Percentiles rank a stretch among this genome's conserved stretches.
phyloP scores from a whole-genome alignment of 2,329 filamentous ascomycete species.

The Drechslera avenae region DNA sequence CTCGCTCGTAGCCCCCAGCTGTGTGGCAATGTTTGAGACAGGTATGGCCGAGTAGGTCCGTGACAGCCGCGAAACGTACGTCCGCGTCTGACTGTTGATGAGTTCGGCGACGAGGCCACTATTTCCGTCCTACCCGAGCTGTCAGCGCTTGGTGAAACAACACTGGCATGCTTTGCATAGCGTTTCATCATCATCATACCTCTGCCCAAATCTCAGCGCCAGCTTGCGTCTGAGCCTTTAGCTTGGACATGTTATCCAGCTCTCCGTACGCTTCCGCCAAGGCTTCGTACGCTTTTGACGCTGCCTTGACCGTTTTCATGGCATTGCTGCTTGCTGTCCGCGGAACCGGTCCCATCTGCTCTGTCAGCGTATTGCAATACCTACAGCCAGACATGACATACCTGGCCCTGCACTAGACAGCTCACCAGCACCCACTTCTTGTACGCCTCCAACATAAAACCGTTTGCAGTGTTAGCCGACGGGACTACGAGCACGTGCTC shows the following conservation, averaged over 20 bases:
- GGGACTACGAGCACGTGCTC: conserved; percentile 63
- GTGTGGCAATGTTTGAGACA: conserved; percentile 58
- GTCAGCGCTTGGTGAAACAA: conserved; percentile 26
- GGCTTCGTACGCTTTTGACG: conserved; percentile 72
- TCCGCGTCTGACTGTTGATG: conserved; percentile 72
- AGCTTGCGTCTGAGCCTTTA: conserved; percentile 68
- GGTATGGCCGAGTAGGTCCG: conserved; percentile 71
- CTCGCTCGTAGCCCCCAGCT: conserved; percentile 57
- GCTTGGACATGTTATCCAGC: conserved; percentile 54
- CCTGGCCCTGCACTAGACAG: conserved; percentile 71
- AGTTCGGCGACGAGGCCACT: conserved; percentile 72
- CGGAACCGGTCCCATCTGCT: conserved; percentile 59
- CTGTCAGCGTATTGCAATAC: conserved; percentile 3
- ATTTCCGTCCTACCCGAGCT: conserved; percentile 67
- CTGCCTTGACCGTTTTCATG: conserved; percentile 61
- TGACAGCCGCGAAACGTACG: conserved; percentile 74
- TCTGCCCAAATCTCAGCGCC: conserved; percentile 66
- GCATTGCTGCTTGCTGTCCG: conserved; percentile 60
- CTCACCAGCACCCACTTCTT: conserved; percentile 87
- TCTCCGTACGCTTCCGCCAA: conserved; percentile 71
- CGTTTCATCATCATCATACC: conserved; percentile 46
- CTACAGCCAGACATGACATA: conserved; percentile 36
- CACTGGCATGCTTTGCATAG: conserved; percentile 5
- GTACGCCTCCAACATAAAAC: conserved; percentile 85
- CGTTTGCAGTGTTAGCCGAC: conserved; percentile 70